Conservation (phyloP, 345 rosid species). For the Populus deltoides region DNA sequence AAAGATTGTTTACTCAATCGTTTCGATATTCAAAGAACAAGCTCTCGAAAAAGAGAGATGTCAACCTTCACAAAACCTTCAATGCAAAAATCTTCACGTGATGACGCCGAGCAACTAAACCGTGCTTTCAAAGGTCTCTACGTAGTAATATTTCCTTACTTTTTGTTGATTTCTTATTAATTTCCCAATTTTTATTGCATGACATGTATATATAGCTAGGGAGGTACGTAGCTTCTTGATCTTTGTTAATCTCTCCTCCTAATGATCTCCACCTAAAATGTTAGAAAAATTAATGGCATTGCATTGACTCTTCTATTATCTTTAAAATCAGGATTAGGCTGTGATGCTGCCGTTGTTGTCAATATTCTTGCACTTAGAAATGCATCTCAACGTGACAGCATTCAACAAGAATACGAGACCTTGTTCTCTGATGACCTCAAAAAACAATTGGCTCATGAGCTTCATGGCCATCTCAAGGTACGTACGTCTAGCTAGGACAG, state of each 20-base stretch:
- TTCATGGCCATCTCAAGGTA: constrained; percentile 64
- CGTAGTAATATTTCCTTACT: neutral
- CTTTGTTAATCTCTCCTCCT: neutral
- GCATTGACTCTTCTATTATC: neutral
- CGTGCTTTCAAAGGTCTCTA: constrained; percentile 55
- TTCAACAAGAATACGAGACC: constrained; percentile 58
- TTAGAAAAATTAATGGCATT: neutral
- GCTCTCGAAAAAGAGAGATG: constrained; percentile 20
- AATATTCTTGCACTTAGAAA: constrained; percentile 52
- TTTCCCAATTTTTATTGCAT: neutral
- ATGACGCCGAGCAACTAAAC: constrained; percentile 51
- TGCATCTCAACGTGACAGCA: constrained; percentile 48
- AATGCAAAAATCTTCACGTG: constrained; percentile 39
- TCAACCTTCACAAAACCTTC: constrained; percentile 41
- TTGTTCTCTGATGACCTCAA: constrained; percentile 43
- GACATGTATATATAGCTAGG: neutral
- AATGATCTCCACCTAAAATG: neutral
- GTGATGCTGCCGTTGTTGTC: constrained; percentile 46
- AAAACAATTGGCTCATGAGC: constrained; percentile 53
- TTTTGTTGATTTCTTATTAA: neutral
- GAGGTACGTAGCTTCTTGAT: neutral
- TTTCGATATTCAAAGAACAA: neutral
- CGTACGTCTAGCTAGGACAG: neutral
- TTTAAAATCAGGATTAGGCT: constrained; percentile 44
- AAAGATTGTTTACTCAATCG: neutral